Evolutionary conservation across 2,329 filamentous ascomycete genomes (phyloP).

Genomic region (Aspergillus novofumigatus): DNA sequence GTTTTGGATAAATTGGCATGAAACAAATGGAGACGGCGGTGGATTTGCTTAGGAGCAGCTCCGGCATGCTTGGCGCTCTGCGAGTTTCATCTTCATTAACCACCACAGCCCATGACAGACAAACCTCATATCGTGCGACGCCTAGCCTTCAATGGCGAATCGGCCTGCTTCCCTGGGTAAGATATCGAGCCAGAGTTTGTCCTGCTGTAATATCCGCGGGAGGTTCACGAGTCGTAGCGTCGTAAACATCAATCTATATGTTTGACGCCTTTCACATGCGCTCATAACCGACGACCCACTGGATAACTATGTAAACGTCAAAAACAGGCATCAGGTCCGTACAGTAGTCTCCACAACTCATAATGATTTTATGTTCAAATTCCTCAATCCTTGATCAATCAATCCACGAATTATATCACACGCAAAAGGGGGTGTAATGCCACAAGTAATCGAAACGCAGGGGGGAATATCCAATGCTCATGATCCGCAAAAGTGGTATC

Average conservation of each 20-base stretch:
- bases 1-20: slow-evolving; percentile 20
- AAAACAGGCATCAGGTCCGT: neutral
- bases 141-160: neutral
- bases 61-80: slow-evolving; percentile 13
- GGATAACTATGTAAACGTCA: neutral
- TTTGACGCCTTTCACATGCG: neutral
- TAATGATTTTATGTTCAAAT: neutral
- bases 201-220: neutral
- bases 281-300: neutral
- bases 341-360: neutral
- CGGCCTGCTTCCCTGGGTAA: neutral
- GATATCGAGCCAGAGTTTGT: neutral
- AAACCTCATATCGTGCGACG: neutral
- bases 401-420: neutral
- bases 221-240: neutral
- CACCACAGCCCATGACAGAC: neutral
- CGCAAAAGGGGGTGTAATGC: neutral
- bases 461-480: neutral
- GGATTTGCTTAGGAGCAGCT: slow-evolving; percentile 8
- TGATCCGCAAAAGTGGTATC: neutral
- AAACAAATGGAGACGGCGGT: slow-evolving; percentile 11
- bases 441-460: neutral
- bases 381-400: neutral
- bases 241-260: neutral
- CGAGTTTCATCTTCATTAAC: slow-evolving; percentile 23